A percentile compares a stretch with the other conserved stretches of the same genome.
phyloP scores from a whole-genome alignment of 768 basidiomycete genomes.

The Galerina sulciceps region DNA sequence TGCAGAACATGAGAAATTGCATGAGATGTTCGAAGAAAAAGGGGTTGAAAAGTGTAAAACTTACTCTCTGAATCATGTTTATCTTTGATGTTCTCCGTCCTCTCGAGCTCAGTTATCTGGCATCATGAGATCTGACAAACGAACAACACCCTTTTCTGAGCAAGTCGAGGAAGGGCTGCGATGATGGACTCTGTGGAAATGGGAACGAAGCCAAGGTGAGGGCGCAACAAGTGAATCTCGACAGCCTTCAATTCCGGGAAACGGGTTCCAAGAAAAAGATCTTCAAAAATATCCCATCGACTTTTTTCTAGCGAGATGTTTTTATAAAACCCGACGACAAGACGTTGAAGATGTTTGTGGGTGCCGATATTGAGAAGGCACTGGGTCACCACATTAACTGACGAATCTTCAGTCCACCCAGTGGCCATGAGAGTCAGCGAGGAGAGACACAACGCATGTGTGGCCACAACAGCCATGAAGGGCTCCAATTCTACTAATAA shows the following conservation, averaged over 20 bases:
- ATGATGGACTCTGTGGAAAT: not conserved
- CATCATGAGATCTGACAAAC: not conserved
- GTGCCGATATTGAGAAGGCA: not conserved
- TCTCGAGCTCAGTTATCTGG: too few relatives aligned
- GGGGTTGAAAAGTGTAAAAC: not conserved
- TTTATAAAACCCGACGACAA: not conserved
- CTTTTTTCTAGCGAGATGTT: not conserved
- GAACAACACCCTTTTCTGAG: not conserved
- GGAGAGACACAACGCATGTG: not conserved
- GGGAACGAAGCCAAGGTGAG: not conserved
- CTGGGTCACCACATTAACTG: not conserved
- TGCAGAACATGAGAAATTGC: not conserved
- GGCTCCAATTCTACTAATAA: not conserved
- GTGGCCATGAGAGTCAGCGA: not conserved
- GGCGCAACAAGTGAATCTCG: not conserved
- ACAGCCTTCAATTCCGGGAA: not conserved
- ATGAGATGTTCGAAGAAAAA: conserved; percentile 1
- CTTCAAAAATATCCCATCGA: not conserved
- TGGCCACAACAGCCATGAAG: not conserved
- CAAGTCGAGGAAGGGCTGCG: not conserved
- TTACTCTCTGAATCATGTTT: not conserved
- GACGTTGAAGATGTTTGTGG: not conserved
- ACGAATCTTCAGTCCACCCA: not conserved
- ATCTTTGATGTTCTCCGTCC: too few relatives aligned
- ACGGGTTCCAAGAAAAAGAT: not conserved